These are phyloP conservation scores for Truncatella angustata DNA, from an alignment of 2,329 filamentous ascomycete species.

Conservation along the genomic window DNA sequence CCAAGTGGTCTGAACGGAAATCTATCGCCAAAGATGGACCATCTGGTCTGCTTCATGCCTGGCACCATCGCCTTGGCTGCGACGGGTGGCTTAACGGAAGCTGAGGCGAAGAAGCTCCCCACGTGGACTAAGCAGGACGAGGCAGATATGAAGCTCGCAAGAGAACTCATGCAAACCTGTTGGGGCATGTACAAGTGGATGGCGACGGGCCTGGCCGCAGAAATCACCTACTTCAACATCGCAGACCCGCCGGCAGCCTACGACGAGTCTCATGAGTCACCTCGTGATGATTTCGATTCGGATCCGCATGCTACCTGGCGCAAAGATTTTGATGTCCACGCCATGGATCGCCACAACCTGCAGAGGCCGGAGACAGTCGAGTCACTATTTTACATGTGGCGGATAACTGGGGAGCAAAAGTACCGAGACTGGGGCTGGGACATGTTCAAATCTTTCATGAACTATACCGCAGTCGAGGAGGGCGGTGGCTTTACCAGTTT, in stretches of 20 bases:
- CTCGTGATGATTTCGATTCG: conserved; percentile 48
- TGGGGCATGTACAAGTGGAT: conserved; percentile 97
- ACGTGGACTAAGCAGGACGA: conserved; percentile 79
- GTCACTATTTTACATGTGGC: conserved; percentile 96
- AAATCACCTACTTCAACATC: conserved; percentile 90
- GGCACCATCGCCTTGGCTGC: conserved; percentile 89
- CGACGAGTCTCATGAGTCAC: conserved; percentile 49
- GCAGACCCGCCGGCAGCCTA: conserved; percentile 65
- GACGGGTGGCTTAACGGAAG: conserved; percentile 74
- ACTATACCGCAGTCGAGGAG: conserved; percentile 76
- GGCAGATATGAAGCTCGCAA: conserved; percentile 81
- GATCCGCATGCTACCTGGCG: conserved; percentile 64
- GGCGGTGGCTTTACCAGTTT: conserved; percentile 81
- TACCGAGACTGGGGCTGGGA: conserved; percentile 98
- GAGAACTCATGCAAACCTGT: conserved; percentile 93
- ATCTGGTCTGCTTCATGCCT: conserved; percentile 95
- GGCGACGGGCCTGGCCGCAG: conserved; percentile 84
- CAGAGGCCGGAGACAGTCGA: conserved; percentile 97
- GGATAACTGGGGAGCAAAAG: conserved; percentile 84
- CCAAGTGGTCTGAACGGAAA: conserved; percentile 66
- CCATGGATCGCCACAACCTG: conserved; percentile 86
- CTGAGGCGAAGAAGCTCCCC: conserved; percentile 68
- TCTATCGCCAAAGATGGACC: conserved; percentile 92
- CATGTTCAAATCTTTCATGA: conserved; percentile 91
- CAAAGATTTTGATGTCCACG: conserved; percentile 75